phyloP scores from a whole-genome alignment of 2,329 filamentous ascomycete genomes.

The Ascochyta clinopodiicola region DNA sequence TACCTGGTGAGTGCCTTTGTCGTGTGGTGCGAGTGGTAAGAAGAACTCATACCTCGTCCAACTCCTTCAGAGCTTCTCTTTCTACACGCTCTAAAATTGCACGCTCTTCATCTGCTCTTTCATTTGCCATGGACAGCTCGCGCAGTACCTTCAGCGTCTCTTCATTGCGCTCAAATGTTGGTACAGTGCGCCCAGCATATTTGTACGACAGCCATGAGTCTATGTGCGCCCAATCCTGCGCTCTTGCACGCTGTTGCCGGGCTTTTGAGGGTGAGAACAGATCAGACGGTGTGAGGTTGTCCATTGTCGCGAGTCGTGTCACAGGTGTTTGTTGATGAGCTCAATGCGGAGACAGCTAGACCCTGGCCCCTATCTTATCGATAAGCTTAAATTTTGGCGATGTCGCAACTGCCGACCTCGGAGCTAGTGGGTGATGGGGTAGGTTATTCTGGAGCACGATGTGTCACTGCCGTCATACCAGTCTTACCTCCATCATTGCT shows the following conservation, averaged over 20 bases:
- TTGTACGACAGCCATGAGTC: slow-evolving; percentile 77
- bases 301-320: slow-evolving; percentile 25
- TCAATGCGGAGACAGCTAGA: slow-evolving; percentile 9
- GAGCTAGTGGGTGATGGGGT: slow-evolving; percentile 25
- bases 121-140: slow-evolving; percentile 76
- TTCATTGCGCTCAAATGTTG: slow-evolving; percentile 83
- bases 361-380: slow-evolving; percentile 32
- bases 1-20: slow-evolving; percentile 23
- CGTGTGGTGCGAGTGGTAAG: slow-evolving; percentile 11
- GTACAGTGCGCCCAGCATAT: slow-evolving; percentile 71
- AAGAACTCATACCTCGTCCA: slow-evolving; percentile 48
- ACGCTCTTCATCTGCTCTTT: slow-evolving; percentile 75
- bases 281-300: slow-evolving; percentile 49
- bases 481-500: slow-evolving; percentile 14
- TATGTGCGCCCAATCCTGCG: slow-evolving; percentile 90
- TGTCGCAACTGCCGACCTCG: slow-evolving; percentile 41
- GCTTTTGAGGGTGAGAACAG: slow-evolving; percentile 68
- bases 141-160: slow-evolving; percentile 80
- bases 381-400: slow-evolving; percentile 39
- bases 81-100: slow-evolving; percentile 65
- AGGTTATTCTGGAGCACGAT: slow-evolving; percentile 11
- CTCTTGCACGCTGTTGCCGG: slow-evolving; percentile 78
- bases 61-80: slow-evolving; percentile 63
- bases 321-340: slow-evolving; percentile 10
- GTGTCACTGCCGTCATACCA: slow-evolving; percentile 11